Evolutionary conservation across 2,329 filamentous ascomycete genomes (phyloP).

Genomic region (Geosmithia flava): DNA sequence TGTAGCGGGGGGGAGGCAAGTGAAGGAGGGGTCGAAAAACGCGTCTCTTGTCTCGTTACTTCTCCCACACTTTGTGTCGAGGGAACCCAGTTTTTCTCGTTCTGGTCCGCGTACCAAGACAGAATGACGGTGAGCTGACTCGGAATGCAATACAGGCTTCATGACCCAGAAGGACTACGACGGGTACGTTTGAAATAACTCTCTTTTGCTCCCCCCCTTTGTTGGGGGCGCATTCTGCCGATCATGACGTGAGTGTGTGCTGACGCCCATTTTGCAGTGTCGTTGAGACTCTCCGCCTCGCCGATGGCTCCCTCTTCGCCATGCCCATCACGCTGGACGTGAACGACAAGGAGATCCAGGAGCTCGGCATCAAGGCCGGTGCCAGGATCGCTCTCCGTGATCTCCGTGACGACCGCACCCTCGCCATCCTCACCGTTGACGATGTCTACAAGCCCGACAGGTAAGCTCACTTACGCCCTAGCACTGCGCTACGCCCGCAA

Average conservation of each 20-base stretch:
- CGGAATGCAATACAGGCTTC: slow-evolving; percentile 52
- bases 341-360: slow-evolving; percentile 60
- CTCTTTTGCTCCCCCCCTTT: background rate
- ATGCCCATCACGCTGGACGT: slow-evolving; percentile 96
- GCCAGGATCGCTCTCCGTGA: slow-evolving; percentile 81
- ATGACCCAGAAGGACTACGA: slow-evolving; percentile 97
- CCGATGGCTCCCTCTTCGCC: slow-evolving; percentile 80
- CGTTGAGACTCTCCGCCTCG: slow-evolving; percentile 76
- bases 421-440: slow-evolving; percentile 90
- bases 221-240: too few relatives aligned
- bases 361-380: slow-evolving; percentile 64
- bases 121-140: slow-evolving; percentile 4
- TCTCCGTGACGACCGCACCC: slow-evolving; percentile 88
- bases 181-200: slow-evolving; percentile 43
- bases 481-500: background rate
- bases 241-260: background rate
- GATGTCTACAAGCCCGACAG: slow-evolving; percentile 95
- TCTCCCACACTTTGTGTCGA: too few relatives aligned
- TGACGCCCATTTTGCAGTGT: slow-evolving; percentile 45
- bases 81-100: background rate
- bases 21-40: too few relatives aligned
- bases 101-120: too few relatives aligned
- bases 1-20: background rate
- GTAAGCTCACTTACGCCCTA: slow-evolving; percentile 34
- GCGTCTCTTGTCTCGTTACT: too few relatives aligned